Conservation (phyloP, 1,284 basidiomycete genomes). For the Ganoderma sinense region DNA sequence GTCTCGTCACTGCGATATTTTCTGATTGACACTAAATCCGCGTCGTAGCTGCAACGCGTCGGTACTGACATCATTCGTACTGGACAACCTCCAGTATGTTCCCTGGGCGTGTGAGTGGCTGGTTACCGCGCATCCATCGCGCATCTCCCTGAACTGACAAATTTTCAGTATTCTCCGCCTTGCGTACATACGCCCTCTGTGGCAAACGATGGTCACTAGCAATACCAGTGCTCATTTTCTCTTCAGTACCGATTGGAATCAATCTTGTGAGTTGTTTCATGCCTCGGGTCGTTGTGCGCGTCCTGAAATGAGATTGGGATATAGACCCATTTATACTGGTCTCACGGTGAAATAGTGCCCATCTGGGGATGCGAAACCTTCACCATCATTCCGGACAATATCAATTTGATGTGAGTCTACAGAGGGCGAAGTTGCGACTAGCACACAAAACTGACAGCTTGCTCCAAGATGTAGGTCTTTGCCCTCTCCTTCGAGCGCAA, state of each 20-base stretch:
- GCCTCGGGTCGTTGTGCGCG: background rate
- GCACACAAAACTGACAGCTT: background rate
- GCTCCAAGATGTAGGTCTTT: background rate
- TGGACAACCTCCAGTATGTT: slow-evolving; percentile 12
- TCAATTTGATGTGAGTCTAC: slow-evolving; percentile 5
- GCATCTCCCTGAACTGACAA: background rate
- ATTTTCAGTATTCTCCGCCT: slow-evolving; percentile 15
- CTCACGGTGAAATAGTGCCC: background rate
- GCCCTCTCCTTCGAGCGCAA: too few species aligned
- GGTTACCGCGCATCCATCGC: too few species aligned
- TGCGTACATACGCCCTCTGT: slow-evolving; percentile 13
- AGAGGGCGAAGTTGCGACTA: too few species aligned
- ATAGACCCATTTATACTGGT: slow-evolving; percentile 4
- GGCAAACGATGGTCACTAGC: slow-evolving; percentile 9
- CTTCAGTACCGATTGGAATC: background rate
- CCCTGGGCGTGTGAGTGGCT: slow-evolving; percentile 11
- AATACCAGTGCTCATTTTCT: slow-evolving; percentile 1
- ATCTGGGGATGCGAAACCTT: background rate
- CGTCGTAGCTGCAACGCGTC: slow-evolving; percentile 10
- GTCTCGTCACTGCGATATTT: background rate
- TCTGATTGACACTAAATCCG: background rate
- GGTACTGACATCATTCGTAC: background rate
- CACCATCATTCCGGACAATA: background rate
- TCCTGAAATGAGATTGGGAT: background rate
- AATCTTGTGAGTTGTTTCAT: slow-evolving; percentile 1